A percentile compares a stretch with the other conserved stretches of the same genome.
These are phyloP conservation scores for Pisolithus orientalis DNA, from an alignment of 768 basidiomycete genomes.

Conservation along the genomic window DNA sequence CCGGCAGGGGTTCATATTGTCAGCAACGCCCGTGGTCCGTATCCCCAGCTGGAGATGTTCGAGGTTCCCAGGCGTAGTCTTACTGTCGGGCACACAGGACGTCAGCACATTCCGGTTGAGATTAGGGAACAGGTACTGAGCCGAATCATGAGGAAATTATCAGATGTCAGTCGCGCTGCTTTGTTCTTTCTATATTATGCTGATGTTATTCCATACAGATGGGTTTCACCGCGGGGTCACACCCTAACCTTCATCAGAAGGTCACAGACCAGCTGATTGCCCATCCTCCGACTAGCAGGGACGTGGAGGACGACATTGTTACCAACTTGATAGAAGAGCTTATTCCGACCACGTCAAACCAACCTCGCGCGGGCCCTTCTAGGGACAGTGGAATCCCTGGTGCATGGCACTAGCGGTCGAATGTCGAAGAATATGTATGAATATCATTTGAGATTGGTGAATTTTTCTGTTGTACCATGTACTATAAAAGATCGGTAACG, in stretches of 20 bases:
- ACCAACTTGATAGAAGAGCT: constrained; percentile 57
- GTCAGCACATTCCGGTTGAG: constrained; percentile 11
- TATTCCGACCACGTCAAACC: constrained; percentile 35
- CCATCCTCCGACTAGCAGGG: constrained; percentile 39
- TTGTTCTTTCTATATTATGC: constrained; percentile 5
- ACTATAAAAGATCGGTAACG: neutral
- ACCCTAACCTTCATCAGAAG: constrained; percentile 46
- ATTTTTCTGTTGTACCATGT: neutral
- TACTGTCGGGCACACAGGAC: constrained; percentile 15
- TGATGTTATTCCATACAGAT: constrained; percentile 38
- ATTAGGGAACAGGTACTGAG: constrained; percentile 33
- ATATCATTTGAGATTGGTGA: neutral
- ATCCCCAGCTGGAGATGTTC: constrained; percentile 59
- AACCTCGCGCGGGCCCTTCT: constrained; percentile 31
- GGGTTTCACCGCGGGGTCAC: constrained; percentile 60
- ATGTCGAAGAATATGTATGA: neutral
- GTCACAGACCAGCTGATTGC: constrained; percentile 44
- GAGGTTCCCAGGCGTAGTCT: constrained; percentile 45
- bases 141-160: constrained; percentile 52
- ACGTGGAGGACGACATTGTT: constrained; percentile 60
- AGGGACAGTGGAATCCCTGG: constrained; percentile 33
- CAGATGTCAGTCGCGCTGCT: constrained; percentile 45
- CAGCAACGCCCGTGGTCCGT: constrained; percentile 54
- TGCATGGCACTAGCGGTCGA: constrained; percentile 35
- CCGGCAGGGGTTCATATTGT: constrained; percentile 40